phyloP scores from a whole-genome alignment of 305 asterid genomes.

The Fraxinus albicans region DNA sequence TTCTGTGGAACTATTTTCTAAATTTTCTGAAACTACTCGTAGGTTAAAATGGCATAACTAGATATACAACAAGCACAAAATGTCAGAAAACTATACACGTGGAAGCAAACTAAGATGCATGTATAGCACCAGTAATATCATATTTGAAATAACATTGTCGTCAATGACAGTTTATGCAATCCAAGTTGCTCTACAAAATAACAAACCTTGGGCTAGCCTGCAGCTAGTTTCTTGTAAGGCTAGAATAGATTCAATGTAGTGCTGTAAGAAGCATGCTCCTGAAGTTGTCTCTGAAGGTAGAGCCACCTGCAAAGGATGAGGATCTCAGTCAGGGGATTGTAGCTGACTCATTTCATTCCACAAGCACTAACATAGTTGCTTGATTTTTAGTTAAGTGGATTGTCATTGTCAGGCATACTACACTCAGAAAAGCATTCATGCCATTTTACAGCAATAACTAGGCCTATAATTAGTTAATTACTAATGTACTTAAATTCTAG shows the following conservation, averaged over 20 bases:
- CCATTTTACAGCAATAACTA: neutral
- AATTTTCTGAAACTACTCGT: neutral
- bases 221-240: constrained; percentile 89
- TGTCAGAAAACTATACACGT: neutral
- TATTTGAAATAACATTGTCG: neutral
- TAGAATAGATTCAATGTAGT: constrained; percentile 82
- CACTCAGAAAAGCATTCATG: constrained; percentile 2
- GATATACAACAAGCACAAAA: constrained; percentile 8
- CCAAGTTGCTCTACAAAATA: constrained; percentile 20
- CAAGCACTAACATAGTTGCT: constrained; percentile 11
- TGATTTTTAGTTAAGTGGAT: neutral
- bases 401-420: neutral
- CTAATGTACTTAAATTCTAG: constrained; percentile 4
- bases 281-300: constrained; percentile 82
- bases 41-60: neutral
- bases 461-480: neutral
- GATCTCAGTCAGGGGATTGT: constrained; percentile 27
- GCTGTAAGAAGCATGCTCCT: constrained; percentile 87
- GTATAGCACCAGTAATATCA: constrained; percentile 4
- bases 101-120: neutral
- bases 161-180: constrained; percentile 14
- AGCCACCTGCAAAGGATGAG: constrained; percentile 69
- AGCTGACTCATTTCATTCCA: constrained; percentile 15
- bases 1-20: constrained; percentile 9
- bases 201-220: constrained; percentile 67